Percentiles rank a stretch among this genome's conserved stretches.
Conservation (phyloP, 2,329 filamentous ascomycete species). For the Diplodia intermedia region DNA sequence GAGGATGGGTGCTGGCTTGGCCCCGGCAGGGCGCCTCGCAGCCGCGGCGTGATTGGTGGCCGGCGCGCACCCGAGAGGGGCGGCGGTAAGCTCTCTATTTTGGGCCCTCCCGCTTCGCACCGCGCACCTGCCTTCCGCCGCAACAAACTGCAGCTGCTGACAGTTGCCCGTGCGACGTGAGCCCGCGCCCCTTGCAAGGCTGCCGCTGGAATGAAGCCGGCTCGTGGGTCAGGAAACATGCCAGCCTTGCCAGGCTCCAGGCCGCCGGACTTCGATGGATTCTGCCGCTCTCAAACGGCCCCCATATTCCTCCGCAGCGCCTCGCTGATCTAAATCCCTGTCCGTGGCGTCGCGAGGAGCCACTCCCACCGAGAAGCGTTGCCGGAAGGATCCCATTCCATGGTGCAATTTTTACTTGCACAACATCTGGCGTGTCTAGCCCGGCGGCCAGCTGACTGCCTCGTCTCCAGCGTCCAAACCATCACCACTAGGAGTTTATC, state of each 20-base stretch:
- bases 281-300: slow-evolving; percentile 5
- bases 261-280: neutral
- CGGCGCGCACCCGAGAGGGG: neutral
- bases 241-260: neutral
- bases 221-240: neutral
- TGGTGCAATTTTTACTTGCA: neutral
- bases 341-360: neutral
- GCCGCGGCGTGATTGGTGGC: neutral
- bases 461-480: neutral
- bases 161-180: neutral
- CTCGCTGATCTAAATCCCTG: neutral
- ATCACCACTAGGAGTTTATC: no score
- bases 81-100: slow-evolving; percentile 5
- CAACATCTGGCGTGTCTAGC: neutral
- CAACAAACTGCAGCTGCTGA: neutral
- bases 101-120: neutral
- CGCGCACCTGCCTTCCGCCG: neutral
- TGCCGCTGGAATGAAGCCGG: neutral
- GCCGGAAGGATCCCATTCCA: slow-evolving; percentile 13
- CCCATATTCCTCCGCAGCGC: slow-evolving; percentile 9
- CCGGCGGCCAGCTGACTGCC: neutral
- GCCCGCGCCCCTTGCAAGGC: neutral
- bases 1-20: neutral
- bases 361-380: neutral
- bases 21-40: neutral